Evolutionary conservation across 2,329 filamentous ascomycete species (phyloP).

Genomic region (Myriosclerotinia curreyana): DNA sequence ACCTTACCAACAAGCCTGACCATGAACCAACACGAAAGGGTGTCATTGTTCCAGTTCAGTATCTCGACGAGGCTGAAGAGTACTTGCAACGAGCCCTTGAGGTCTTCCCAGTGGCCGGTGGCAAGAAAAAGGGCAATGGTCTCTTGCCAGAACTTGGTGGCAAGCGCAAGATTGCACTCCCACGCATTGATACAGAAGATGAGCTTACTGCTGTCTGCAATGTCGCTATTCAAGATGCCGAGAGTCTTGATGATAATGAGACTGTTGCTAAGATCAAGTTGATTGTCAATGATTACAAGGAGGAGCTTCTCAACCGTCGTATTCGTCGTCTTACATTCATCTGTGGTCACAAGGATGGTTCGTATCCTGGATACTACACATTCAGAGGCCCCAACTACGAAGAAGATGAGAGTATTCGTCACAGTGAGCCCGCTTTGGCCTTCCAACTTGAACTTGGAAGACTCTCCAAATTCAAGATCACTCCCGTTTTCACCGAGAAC

Average conservation of each 20-base stretch:
- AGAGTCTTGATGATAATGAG: conserved; percentile 78
- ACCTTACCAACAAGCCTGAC: conserved; percentile 69
- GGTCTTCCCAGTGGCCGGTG: conserved; percentile 61
- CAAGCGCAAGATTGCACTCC: conserved; percentile 61
- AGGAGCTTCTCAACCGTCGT: conserved; percentile 75
- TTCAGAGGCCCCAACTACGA: conserved; percentile 89
- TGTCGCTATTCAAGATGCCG: conserved; percentile 83
- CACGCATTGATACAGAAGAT: conserved; percentile 59
- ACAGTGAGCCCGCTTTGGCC: conserved; percentile 91
- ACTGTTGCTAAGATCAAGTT: conserved; percentile 71
- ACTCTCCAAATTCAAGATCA: conserved; percentile 95
- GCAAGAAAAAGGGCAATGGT: conserved; percentile 57
- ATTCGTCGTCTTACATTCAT: conserved; percentile 94
- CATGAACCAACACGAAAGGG: conserved; percentile 83
- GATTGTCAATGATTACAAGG: conserved; percentile 76
- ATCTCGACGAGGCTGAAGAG: conserved; percentile 92
- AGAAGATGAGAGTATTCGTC: conserved; percentile 94
- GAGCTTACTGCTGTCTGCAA: conserved; percentile 92
- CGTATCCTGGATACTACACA: conserved; percentile 95
- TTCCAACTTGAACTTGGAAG: conserved; percentile 97
- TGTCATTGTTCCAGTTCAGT: conserved; percentile 89
- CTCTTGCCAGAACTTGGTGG: conserved; percentile 70
- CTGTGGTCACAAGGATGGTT: conserved; percentile 89
- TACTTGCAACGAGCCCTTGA: conserved; percentile 80
- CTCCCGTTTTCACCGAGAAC: conserved; percentile 98